phyloP scores from a whole-genome alignment of 139 green algal species.

The Chlamydomonas urium region DNA sequence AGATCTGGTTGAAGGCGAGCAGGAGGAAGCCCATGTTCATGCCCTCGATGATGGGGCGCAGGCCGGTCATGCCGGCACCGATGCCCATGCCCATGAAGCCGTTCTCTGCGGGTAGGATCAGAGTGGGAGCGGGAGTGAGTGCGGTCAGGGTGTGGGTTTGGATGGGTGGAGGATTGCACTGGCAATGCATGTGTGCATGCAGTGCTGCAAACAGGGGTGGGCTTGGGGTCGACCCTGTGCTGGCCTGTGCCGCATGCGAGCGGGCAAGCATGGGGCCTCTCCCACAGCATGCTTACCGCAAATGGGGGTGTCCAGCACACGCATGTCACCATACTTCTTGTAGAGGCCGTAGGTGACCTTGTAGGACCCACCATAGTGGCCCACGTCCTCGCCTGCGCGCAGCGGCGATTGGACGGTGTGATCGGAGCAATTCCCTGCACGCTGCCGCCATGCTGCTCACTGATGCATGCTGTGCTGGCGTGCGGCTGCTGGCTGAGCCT shows the following conservation, averaged over 20 bases:
- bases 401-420: not conserved
- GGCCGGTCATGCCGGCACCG: conserved; percentile 91
- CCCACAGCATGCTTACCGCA: conserved; percentile 67
- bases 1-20: conserved; percentile 98
- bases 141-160: no score
- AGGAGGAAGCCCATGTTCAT: conserved; percentile 99
- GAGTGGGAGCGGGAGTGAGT: not conserved
- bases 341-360: conserved; percentile 89
- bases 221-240: no score
- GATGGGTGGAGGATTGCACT: no score
- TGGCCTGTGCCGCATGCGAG: no score
- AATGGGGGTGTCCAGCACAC: conserved; percentile 93
- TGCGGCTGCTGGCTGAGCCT: conserved; percentile 6
- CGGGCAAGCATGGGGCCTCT: no score
- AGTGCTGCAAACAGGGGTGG: no score
- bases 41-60: conserved; percentile 92
- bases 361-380: conserved; percentile 94
- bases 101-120: conserved; percentile 70
- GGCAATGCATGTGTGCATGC: no score
- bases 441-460: no score
- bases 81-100: conserved; percentile 96
- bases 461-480: no score
- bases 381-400: conserved; percentile 84
- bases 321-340: conserved; percentile 95
- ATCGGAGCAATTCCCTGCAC: no score